Evolutionary conservation across 768 basidiomycete genomes (phyloP).

Genomic region (Pleurotus pulmonarius): DNA sequence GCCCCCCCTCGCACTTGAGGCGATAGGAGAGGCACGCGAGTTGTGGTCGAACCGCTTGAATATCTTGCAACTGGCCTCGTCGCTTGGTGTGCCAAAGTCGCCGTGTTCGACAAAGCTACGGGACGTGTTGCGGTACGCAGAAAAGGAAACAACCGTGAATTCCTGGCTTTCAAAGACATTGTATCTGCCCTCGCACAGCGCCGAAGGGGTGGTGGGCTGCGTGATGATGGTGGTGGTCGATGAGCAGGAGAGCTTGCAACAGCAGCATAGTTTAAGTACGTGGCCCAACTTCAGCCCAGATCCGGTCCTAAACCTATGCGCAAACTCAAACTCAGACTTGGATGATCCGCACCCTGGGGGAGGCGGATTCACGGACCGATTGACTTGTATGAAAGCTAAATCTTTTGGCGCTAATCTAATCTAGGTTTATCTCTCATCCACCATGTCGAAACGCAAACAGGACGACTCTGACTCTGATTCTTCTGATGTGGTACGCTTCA

Average conservation of each 20-base stretch:
- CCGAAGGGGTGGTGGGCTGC: too few relatives aligned
- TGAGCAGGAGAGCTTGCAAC: neutral
- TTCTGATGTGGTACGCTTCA: conserved; percentile 25
- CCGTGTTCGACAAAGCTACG: neutral
- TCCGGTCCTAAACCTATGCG: neutral
- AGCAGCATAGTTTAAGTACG: neutral
- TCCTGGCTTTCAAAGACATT: neutral
- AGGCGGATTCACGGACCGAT: neutral
- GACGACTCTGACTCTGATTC: conserved; percentile 50
- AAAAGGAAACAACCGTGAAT: neutral
- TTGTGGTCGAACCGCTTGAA: neutral
- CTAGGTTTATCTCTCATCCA: neutral
- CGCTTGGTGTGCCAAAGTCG: neutral
- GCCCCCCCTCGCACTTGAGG: neutral
- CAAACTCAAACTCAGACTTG: too few relatives aligned
- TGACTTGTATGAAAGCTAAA: neutral
- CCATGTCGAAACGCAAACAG: conserved; percentile 28
- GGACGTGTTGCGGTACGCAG: neutral
- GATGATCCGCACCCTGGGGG: too few relatives aligned
- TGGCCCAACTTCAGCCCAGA: neutral
- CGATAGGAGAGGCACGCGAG: neutral
- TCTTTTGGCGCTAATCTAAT: neutral
- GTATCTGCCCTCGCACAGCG: too few relatives aligned
- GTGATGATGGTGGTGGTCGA: neutral
- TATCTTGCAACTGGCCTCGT: neutral